Evolutionary conservation across 371 early-diverging fungal species (phyloP).

Genomic region (Gilbertella persicaria): DNA sequence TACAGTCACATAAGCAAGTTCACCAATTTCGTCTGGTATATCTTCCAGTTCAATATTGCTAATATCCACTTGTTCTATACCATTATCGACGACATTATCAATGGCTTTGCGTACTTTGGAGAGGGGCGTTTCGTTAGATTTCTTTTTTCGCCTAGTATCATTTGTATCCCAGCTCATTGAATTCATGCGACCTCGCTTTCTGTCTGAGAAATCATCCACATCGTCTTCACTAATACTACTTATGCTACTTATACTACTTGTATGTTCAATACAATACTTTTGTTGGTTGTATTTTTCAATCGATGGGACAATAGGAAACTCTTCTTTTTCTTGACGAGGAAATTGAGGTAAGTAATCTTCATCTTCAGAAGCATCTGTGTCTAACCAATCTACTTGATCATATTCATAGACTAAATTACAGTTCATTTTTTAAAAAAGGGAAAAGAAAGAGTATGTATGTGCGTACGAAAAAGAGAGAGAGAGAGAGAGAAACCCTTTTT

Average conservation of each 20-base stretch:
- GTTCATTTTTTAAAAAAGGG: too few species aligned
- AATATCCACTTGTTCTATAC: constrained; percentile 52
- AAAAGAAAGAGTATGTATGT: too few species aligned
- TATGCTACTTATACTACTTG: neutral
- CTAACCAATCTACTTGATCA: constrained; percentile 43
- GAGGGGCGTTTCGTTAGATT: constrained; percentile 13
- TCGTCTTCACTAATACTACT: constrained; percentile 6
- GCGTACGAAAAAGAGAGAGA: too few species aligned
- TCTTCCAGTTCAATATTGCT: constrained; percentile 51
- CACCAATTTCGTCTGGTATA: constrained; percentile 54
- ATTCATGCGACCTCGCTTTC: constrained; percentile 22
- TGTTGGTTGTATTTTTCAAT: constrained; percentile 4
- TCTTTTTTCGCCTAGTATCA: constrained; percentile 1
- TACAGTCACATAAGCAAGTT: constrained; percentile 53
- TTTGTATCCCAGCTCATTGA: constrained; percentile 26
- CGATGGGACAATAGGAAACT: constrained; percentile 12
- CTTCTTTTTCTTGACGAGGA: constrained; percentile 12
- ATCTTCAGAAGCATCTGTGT: constrained; percentile 46
- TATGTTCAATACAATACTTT: neutral
- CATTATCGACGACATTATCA: constrained; percentile 56
- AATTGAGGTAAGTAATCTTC: constrained; percentile 44
- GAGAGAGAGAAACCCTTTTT: too few species aligned
- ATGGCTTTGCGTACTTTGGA: constrained; percentile 50
- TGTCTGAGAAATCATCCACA: constrained; percentile 1
- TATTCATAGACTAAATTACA: too few species aligned